Conservation (phyloP, 2,329 filamentous ascomycete species). For the Stachybotrys chartarum region DNA sequence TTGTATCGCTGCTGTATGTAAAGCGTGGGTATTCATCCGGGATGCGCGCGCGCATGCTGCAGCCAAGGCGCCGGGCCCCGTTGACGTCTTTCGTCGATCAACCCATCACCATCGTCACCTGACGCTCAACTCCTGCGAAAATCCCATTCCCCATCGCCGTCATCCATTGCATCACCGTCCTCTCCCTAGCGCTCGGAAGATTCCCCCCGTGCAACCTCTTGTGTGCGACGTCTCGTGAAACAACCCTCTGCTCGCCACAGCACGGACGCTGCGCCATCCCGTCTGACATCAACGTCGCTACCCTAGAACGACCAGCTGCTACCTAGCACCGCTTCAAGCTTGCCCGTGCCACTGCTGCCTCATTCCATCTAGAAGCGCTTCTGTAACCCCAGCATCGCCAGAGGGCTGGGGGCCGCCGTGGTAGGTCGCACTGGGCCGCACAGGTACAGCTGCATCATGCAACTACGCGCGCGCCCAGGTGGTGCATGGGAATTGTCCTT, state of each 20-base stretch:
- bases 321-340: background rate
- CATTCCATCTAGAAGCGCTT: background rate
- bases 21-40: no score
- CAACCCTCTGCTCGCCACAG: no score
- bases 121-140: background rate
- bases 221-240: no score
- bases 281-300: background rate
- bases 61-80: no score
- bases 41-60: no score
- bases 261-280: no score
- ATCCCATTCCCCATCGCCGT: background rate
- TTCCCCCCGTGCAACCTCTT: no score
- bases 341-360: background rate
- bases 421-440: background rate
- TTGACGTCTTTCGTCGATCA: no score
- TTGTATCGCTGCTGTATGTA: no score
- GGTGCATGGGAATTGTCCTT: background rate
- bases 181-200: no score
- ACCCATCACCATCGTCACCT: background rate
- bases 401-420: background rate
- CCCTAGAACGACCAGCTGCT: no score
- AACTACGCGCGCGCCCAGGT: background rate
- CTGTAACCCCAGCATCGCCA: background rate
- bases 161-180: background rate
- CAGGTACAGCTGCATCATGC: background rate